Percentiles rank a stretch among this genome's conserved stretches.
phyloP scores from a whole-genome alignment of 2,329 filamentous ascomycete species.

The Byssoonygena ceratinophila region DNA sequence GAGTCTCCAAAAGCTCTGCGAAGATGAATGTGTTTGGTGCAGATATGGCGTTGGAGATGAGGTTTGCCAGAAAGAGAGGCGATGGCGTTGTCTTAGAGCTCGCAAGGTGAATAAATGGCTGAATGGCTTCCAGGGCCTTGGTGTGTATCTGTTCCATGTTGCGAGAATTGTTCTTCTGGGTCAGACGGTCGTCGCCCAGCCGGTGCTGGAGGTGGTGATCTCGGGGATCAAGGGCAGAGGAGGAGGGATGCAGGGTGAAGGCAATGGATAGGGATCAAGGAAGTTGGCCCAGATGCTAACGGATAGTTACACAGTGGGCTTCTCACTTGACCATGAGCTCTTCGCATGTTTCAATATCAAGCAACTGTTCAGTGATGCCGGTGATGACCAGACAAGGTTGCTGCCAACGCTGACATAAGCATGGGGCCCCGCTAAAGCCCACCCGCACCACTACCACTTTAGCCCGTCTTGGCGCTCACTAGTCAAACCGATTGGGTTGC shows the following conservation, averaged over 20 bases:
- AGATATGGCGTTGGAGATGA: conserved; percentile 81
- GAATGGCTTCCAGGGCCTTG: conserved; percentile 48
- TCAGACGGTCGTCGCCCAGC: not conserved
- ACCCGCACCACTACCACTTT: not conserved
- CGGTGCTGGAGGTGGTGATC: not conserved
- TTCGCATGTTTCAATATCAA: no score
- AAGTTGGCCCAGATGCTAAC: no score
- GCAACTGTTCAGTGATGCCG: not conserved
- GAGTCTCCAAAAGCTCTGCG: conserved; percentile 74
- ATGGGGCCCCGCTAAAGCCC: not conserved
- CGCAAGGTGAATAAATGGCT: conserved; percentile 84
- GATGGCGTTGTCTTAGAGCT: conserved; percentile 64
- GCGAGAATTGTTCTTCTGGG: not conserved
- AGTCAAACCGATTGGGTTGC: not conserved
- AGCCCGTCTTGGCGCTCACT: not conserved
- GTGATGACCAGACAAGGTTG: not conserved
- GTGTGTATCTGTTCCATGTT: conserved; percentile 40
- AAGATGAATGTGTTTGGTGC: conserved; percentile 85
- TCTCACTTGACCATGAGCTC: not conserved
- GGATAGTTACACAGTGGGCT: not conserved
- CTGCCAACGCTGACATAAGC: not conserved
- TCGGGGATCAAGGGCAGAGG: not conserved
- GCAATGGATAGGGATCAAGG: no score
- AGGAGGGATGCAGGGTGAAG: no score
- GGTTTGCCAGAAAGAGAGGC: conserved; percentile 71